phyloP scores from a whole-genome alignment of 2,329 filamentous ascomycete species.

The Xylaria arbuscula region DNA sequence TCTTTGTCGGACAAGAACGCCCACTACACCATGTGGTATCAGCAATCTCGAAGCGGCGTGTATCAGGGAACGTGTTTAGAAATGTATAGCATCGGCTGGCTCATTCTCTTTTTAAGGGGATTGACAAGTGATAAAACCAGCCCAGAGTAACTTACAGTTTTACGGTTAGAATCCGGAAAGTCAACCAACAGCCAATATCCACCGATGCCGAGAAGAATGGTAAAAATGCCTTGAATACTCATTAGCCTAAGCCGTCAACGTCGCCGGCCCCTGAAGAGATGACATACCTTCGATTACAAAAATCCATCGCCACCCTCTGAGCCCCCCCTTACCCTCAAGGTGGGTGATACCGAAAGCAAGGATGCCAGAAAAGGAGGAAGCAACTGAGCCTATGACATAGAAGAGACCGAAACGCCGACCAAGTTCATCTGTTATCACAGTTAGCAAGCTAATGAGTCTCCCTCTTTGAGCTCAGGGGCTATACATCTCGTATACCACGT shows the following conservation, averaged over 20 bases:
- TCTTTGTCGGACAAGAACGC: conserved; percentile 57
- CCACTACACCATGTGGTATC: conserved; percentile 37
- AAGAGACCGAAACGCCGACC: conserved; percentile 76
- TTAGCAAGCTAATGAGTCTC: conserved; percentile 21
- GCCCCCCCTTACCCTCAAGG: conserved; percentile 64
- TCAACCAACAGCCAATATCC: conserved; percentile 61
- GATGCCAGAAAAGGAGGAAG: conserved; percentile 74
- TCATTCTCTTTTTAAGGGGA: not conserved
- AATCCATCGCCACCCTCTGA: conserved; percentile 75
- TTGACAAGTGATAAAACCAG: not conserved
- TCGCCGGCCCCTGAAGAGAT: not conserved
- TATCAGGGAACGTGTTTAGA: not conserved
- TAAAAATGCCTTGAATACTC: conserved; percentile 62
- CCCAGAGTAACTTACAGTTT: conserved; percentile 36
- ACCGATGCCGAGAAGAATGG: conserved; percentile 57
- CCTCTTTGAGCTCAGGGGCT: conserved; percentile 36
- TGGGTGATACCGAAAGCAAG: conserved; percentile 77
- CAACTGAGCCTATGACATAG: conserved; percentile 74
- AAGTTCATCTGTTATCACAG: conserved; percentile 64
- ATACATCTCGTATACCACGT: conserved; percentile 77
- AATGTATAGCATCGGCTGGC: not conserved
- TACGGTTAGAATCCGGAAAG: conserved; percentile 59
- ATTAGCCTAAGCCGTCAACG: conserved; percentile 15
- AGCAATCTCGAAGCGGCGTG: not conserved
- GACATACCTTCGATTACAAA: conserved; percentile 66